A percentile compares a stretch with the other conserved stretches of the same genome.
These are phyloP conservation scores for Pelargonium fulgidum DNA, from an alignment of 441 rosid species.

Conservation along the genomic window DNA sequence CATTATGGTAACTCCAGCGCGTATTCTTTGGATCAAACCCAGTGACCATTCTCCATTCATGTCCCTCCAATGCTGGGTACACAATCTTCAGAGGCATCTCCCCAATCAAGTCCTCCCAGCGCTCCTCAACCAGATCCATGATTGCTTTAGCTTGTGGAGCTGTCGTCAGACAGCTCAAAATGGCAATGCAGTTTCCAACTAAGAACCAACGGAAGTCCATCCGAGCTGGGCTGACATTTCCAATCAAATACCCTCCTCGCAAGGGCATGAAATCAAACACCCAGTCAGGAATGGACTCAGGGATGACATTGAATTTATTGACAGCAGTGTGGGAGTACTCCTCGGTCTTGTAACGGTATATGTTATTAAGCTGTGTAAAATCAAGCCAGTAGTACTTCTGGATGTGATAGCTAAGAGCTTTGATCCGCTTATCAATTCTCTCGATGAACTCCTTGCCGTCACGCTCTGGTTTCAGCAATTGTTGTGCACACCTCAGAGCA, in stretches of 20 bases:
- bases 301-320: conserved; percentile 31
- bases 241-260: conserved; percentile 76
- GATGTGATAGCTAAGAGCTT: conserved; percentile 86
- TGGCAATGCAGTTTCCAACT: conserved; percentile 80
- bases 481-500: conserved; percentile 79
- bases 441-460: conserved; percentile 81
- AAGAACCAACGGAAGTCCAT: conserved; percentile 97
- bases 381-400: conserved; percentile 87
- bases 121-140: conserved; percentile 88
- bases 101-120: conserved; percentile 90
- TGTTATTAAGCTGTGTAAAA: conserved; percentile 81
- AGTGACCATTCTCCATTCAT: conserved; percentile 74
- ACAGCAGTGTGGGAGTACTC: conserved; percentile 92
- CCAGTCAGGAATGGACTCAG: conserved; percentile 94
- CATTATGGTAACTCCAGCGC: conserved; percentile 94
- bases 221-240: conserved; percentile 85
- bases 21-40: conserved; percentile 93
- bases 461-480: conserved; percentile 66
- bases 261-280: conserved; percentile 78
- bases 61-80: conserved; percentile 82
- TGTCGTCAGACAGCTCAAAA: conserved; percentile 79
- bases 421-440: conserved; percentile 71
- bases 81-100: conserved; percentile 91
- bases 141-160: conserved; percentile 80
- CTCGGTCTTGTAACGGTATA: conserved; percentile 89